Evolutionary conservation across 805 yeast species (phyloP).

Genomic region (Sugiyamaella qingdaonensis): DNA sequence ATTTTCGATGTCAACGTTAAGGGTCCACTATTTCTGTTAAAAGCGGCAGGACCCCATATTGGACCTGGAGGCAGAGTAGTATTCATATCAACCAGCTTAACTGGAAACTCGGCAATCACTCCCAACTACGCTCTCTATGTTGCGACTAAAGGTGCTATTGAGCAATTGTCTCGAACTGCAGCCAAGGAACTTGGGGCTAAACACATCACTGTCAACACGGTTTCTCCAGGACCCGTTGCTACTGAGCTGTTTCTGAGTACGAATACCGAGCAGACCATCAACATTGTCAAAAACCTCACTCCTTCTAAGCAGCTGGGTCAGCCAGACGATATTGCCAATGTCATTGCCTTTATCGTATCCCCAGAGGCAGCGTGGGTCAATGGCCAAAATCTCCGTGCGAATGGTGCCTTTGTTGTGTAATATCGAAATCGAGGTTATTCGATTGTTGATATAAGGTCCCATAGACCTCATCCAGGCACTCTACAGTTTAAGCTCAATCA

Average conservation of each 20-base stretch:
- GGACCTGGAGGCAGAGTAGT: slow-evolving; percentile 18
- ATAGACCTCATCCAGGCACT: neutral
- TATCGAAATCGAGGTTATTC: too few relatives aligned
- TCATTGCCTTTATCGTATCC: slow-evolving; percentile 12
- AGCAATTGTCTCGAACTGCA: slow-evolving; percentile 16
- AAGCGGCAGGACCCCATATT: slow-evolving; percentile 18
- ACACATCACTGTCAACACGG: slow-evolving; percentile 16
- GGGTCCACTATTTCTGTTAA: slow-evolving; percentile 15
- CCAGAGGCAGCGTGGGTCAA: slow-evolving; percentile 21
- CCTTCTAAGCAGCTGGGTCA: slow-evolving; percentile 6
- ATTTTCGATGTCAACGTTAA: slow-evolving; percentile 17
- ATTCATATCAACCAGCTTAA: slow-evolving; percentile 15
- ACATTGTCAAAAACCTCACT: slow-evolving; percentile 9
- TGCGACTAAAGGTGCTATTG: slow-evolving; percentile 21
- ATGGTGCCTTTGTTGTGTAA: slow-evolving; percentile 18
- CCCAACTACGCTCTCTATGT: slow-evolving; percentile 16
- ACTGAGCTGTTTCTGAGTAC: slow-evolving; percentile 13
- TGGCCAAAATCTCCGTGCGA: slow-evolving; percentile 17
- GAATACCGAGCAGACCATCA: slow-evolving; percentile 8
- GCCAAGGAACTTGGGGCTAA: slow-evolving; percentile 19
- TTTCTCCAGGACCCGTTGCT: slow-evolving; percentile 20
- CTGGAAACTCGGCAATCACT: slow-evolving; percentile 7
- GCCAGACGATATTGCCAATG: slow-evolving; percentile 16
- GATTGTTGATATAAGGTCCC: too few relatives aligned
- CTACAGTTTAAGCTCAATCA: too few relatives aligned